Conservation (phyloP, 495 filamentous ascomycete species). For the Trichocladium antarcticum region DNA sequence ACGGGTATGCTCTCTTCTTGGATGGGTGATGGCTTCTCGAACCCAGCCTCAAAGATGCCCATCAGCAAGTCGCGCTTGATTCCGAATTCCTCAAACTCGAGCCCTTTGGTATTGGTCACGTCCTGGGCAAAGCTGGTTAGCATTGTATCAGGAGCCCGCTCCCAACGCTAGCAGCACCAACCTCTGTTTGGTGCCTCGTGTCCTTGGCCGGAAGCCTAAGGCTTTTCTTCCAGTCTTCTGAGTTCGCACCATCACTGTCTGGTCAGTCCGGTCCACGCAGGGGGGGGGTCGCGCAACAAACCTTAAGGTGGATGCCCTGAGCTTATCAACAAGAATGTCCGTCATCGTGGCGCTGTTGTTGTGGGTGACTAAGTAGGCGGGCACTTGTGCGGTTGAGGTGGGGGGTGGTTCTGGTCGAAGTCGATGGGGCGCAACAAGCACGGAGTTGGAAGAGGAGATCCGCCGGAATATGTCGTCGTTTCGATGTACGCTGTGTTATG, state of each 20-base stretch:
- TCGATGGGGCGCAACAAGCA: background rate
- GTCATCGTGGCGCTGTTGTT: conserved; percentile 29
- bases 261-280: conserved; percentile 16
- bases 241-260: conserved; percentile 40
- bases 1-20: conserved; percentile 99
- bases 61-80: conserved; percentile 91
- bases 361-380: background rate
- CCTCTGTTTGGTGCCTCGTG: conserved; percentile 85
- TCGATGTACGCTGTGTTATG: background rate
- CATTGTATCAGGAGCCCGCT: background rate
- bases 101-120: conserved; percentile 91
- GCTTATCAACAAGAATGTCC: conserved; percentile 52
- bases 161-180: conserved; percentile 30
- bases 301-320: conserved; percentile 62
- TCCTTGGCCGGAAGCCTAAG: conserved; percentile 75
- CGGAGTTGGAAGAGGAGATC: background rate
- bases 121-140: conserved; percentile 45
- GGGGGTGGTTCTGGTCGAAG: background rate
- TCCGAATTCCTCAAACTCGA: conserved; percentile 94
- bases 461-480: background rate
- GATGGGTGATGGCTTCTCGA: conserved; percentile 96
- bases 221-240: conserved; percentile 65
- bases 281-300: conserved; percentile 28
- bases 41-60: conserved; percentile 98
- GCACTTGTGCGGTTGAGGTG: background rate